Evolutionary conservation across 148 eudicot species (phyloP).

Genomic region (Rhododendron ferrugineum): DNA sequence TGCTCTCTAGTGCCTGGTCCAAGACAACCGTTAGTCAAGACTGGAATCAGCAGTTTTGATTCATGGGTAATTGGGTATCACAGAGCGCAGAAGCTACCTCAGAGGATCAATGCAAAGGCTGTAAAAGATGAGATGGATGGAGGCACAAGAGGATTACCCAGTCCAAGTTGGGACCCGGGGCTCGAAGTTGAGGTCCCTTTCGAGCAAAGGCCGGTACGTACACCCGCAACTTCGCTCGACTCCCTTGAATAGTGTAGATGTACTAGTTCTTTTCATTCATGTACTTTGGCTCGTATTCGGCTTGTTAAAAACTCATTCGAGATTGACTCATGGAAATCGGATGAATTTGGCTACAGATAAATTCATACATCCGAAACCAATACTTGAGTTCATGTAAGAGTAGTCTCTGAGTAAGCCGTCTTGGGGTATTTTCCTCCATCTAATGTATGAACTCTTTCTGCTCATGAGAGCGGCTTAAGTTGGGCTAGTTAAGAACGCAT

Average conservation of each 20-base stretch:
- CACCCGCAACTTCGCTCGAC: not conserved
- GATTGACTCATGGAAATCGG: not conserved
- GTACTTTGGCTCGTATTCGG: not conserved
- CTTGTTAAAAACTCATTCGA: not conserved
- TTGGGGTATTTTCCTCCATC: not conserved
- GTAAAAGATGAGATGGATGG: slow-evolving; percentile 69
- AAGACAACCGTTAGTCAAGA: slow-evolving; percentile 24
- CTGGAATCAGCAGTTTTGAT: slow-evolving; percentile 23
- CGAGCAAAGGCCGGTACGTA: slow-evolving; percentile 91
- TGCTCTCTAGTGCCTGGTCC: slow-evolving; percentile 50
- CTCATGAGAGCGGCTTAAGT: not conserved
- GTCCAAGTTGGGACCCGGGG: slow-evolving; percentile 91
- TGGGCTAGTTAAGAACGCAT: not conserved
- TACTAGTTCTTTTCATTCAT: not conserved
- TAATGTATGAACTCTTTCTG: not conserved
- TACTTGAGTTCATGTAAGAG: not conserved
- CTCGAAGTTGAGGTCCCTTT: slow-evolving; percentile 88
- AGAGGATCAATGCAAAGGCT: slow-evolving; percentile 42
- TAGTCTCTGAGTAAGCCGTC: not conserved
- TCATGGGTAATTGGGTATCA: slow-evolving; percentile 37
- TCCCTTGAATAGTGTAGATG: not conserved
- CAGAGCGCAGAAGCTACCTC: slow-evolving; percentile 24
- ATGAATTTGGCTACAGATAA: not conserved
- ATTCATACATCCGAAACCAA: not conserved
- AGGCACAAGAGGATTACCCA: slow-evolving; percentile 53